These are phyloP conservation scores for Vitis labrusca DNA, from an alignment of 164 flowering plant genomes.

Conservation along the genomic window DNA sequence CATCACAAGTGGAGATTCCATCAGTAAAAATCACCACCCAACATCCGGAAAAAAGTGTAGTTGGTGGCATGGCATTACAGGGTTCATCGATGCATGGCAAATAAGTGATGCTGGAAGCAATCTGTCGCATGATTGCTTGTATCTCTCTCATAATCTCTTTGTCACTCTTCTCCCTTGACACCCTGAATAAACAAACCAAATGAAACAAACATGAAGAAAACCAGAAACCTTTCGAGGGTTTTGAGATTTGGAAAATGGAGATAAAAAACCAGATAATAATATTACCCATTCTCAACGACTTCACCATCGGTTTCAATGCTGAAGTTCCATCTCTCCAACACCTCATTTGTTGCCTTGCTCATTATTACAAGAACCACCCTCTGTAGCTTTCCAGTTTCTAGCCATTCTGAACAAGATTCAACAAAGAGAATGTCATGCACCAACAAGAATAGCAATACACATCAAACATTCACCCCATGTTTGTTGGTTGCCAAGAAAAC, in stretches of 20 bases:
- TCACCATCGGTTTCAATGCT: conserved; percentile 88
- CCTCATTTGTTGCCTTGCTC: conserved; percentile 85
- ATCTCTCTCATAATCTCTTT: conserved; percentile 99
- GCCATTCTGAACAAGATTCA: conserved; percentile 62
- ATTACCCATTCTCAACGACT: conserved; percentile 85
- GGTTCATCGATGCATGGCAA: conserved; percentile 96
- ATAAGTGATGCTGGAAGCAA: conserved; percentile 89
- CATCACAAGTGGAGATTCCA: not conserved
- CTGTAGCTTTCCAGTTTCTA: conserved; percentile 85
- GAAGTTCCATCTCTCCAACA: conserved; percentile 92
- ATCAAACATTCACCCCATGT: too few relatives aligned
- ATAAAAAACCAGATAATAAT: not conserved
- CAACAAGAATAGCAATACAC: not conserved
- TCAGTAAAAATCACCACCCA: not conserved
- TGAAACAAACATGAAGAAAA: not conserved
- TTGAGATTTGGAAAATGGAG: not conserved
- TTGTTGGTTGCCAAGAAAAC: not conserved
- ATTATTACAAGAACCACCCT: conserved; percentile 90
- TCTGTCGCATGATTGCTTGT: conserved; percentile 96
- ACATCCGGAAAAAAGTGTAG: not conserved
- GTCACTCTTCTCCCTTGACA: conserved; percentile 93
- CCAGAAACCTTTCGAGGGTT: not conserved
- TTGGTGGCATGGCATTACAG: conserved; percentile 39
- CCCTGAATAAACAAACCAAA: conserved; percentile 41
- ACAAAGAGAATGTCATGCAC: not conserved